Evolutionary conservation across 768 basidiomycete genomes (phyloP).

Genomic region (Gloeostereum incarnatum): DNA sequence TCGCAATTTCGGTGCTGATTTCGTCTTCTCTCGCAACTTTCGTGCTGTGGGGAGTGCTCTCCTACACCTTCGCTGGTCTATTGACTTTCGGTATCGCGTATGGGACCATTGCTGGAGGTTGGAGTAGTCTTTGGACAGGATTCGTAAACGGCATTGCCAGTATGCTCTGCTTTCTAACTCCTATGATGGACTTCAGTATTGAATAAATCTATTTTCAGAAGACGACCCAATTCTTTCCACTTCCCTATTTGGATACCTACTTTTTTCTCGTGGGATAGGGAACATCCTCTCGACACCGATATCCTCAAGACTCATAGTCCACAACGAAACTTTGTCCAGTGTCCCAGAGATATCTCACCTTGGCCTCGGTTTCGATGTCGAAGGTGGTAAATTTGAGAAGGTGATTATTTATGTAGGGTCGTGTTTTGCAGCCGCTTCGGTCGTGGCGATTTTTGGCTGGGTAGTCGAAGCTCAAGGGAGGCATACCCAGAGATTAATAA

Average conservation of each 20-base stretch:
- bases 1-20: constrained; percentile 11
- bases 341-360: neutral
- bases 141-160: constrained; percentile 14
- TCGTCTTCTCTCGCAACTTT: constrained; percentile 16
- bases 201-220: neutral
- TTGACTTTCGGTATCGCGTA: constrained; percentile 18
- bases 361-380: constrained; percentile 13
- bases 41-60: constrained; percentile 20
- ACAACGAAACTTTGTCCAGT: neutral
- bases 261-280: constrained; percentile 16
- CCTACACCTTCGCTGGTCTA: constrained; percentile 14
- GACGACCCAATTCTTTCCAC: constrained; percentile 12
- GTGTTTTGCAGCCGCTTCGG: constrained; percentile 19
- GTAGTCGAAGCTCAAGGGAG: constrained; percentile 1
- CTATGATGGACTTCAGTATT: neutral
- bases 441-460: constrained; percentile 8
- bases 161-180: constrained; percentile 5
- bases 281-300: constrained; percentile 17
- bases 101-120: constrained; percentile 21
- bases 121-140: constrained; percentile 19
- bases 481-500: no score
- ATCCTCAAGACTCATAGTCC: constrained; percentile 9
- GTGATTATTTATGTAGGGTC: constrained; percentile 19
- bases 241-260: constrained; percentile 12
- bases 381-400: constrained; percentile 14